Conservation (phyloP, 2,329 filamentous ascomycete species). For the Botrytis hyacinthi region DNA sequence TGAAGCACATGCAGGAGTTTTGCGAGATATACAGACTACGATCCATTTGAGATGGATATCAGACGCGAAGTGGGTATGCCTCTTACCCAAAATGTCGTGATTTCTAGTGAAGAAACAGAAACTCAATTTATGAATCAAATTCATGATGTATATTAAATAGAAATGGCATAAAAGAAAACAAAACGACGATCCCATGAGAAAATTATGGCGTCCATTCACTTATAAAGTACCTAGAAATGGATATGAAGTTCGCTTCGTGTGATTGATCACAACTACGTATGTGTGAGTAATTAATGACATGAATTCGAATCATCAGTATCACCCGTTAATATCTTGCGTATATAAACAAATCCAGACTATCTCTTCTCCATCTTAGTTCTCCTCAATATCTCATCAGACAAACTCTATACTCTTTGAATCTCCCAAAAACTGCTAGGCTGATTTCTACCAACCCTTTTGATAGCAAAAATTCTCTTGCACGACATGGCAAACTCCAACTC, state of each 20-base stretch:
- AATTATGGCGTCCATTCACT: background rate
- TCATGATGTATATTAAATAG: background rate
- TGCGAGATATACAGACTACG: background rate
- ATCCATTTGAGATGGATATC: background rate
- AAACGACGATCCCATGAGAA: background rate
- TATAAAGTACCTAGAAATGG: background rate
- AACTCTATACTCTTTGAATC: background rate
- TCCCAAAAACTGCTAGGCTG: rapidly evolving
- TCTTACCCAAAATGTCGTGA: background rate
- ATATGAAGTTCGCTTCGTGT: background rate
- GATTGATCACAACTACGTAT: background rate
- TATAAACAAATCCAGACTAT: background rate
- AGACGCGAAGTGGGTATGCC: rapidly evolving
- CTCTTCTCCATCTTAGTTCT: background rate
- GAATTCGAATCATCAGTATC: background rate
- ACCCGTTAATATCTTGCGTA: background rate
- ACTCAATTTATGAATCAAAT: background rate
- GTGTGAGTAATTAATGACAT: background rate
- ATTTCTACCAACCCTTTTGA: background rate
- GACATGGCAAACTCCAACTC: background rate
- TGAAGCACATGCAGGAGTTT: background rate
- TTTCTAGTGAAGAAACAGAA: background rate
- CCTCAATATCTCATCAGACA: background rate
- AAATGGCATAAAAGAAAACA: background rate
- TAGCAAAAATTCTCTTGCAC: background rate